These are phyloP conservation scores for Biscogniauxia mediterranea DNA, from an alignment of 2,329 filamentous ascomycete genomes.

Conservation along the genomic window DNA sequence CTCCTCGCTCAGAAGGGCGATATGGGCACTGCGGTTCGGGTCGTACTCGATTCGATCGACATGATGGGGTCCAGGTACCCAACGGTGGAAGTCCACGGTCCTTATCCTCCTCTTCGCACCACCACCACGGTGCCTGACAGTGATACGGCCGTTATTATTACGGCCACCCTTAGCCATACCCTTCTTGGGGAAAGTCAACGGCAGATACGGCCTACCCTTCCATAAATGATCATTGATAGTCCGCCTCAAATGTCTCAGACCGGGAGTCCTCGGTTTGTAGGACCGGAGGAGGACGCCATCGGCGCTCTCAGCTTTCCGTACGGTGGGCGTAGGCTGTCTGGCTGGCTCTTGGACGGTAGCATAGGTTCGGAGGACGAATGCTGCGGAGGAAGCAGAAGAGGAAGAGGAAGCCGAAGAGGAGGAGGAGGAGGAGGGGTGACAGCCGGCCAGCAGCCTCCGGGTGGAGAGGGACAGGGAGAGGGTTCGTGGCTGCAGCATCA, in stretches of 20 bases:
- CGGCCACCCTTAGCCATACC: conserved; percentile 90
- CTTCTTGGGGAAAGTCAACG: conserved; percentile 87
- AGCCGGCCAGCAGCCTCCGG: conserved; percentile 26
- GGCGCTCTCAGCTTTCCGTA: conserved; percentile 21
- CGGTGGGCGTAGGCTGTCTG: conserved; percentile 11
- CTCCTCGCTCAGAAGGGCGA: conserved; percentile 78
- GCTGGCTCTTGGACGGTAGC: conserved; percentile 25
- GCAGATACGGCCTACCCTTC: conserved; percentile 82
- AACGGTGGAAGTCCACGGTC: conserved; percentile 83
- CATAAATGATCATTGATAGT: conserved; percentile 96
- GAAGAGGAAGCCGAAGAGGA: neutral
- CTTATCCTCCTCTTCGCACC: conserved; percentile 90
- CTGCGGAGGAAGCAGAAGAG: conserved; percentile 8
- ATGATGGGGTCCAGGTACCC: conserved; percentile 74
- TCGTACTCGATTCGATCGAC: conserved; percentile 97
- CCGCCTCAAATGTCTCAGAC: conserved; percentile 84
- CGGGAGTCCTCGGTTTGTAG: conserved; percentile 91
- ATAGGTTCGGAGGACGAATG: conserved; percentile 26
- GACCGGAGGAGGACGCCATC: conserved; percentile 63
- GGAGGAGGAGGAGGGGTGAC: conserved; percentile 18
- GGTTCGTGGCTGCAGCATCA: conserved; percentile 34
- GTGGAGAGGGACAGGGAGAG: conserved; percentile 25
- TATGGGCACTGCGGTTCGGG: conserved; percentile 87
- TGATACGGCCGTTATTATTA: conserved; percentile 82
- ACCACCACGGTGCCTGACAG: conserved; percentile 87